Base-by-base conservation (phyloP, 306 rosid genomes). In the Vigna unguiculata region DNA sequence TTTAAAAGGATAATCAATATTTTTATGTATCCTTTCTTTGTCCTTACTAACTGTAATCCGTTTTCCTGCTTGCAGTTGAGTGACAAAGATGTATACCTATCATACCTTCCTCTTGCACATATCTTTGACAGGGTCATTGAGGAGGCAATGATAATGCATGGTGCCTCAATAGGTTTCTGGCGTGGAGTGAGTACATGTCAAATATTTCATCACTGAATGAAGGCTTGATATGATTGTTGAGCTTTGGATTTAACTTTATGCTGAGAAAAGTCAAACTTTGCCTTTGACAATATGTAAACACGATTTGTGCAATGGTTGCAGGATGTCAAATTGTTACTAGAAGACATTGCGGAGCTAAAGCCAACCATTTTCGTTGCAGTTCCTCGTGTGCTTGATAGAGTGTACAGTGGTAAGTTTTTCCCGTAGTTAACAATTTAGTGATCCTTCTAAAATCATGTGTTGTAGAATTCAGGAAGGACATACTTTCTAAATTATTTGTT, bases 61-160 rank as follows among this genome's bases (percentile, higher is more conserved):
- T 48, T 41, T 75, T 32, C 51, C 28, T 71, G 40, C 7, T 75
- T 78, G 65, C 72, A 95, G 99, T 45, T 95, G 85, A 2, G 19
- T 22, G 84, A 85, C 0, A 87, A 85, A 57, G 99, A 95, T 28
- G 90, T 88, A 51, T 92, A 88, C 81, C 61, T 92, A 65, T 95
- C 98, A 53, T 95, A 90, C 80, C 97, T 95, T 78, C 98, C 98
- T 13, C 98, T 95, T 72, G 97, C 98, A 7, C 98, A 95, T 77
- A 95, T 87, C 80, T 92, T 95, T 52, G 97, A 95, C 67, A 93
- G 97, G 79, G 82, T 88, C 71, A 80, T 92, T 47, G 97, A 92
- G 86, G 97, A 95, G 80, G 80, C 85, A 76, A 85, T 95, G 84
- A 95, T 95, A 70, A 76, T 83, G 87, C 78, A 69, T 12, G 97